Base-by-base conservation (phyloP, 2,329 filamentous ascomycete genomes). In the Penicillium decumbens region DNA sequence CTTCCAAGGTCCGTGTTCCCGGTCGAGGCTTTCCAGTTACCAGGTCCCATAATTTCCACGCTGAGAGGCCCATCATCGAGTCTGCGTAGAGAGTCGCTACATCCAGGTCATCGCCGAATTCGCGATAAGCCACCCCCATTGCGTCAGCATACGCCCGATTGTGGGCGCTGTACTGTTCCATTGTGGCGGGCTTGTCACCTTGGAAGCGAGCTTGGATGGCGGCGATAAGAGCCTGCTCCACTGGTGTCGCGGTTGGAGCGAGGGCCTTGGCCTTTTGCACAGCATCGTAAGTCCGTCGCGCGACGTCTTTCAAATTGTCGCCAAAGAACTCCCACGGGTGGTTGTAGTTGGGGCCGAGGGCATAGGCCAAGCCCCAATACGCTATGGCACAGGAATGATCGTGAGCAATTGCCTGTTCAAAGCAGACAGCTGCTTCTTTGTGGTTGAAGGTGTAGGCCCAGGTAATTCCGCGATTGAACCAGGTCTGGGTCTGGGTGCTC, bases 241-340 rank as follows among this genome's bases (percentile, higher is more conserved):
- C 66, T 0, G 77, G 72, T 0, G 74, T 71, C 5, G 71, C 72
- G 2, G 62, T 61, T 33, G 60, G 43, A 13, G 70, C 62, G 44
- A 69, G 57, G 2, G 65, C 57, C 35, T 69, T 69, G 1, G 80
- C 82, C 47, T 75, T 51, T 61, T 48, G 63, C 47, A 50, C 75
- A 0, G 79, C 77, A 12, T 64, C 49, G 47, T 77, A 72, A 4
- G 79, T 79, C 27, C 72, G 70, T 35, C 70, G 62, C 6, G 85
- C 71, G 0, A 76, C 57, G 1, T 29, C 66, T 9, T 73, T 66
- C 4, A 85, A 71, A 55, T 90, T 87, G 0, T 76, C 68, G 46
- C 86, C 84, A 56, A 90, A 89, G 23, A 81, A 76, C 25, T 81
- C 78, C 88, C 88, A 90, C 0, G 87, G 83, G 61, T 90, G 89